phyloP scores from a whole-genome alignment of 2,329 filamentous ascomycete species.

The Alternaria gaisen region DNA sequence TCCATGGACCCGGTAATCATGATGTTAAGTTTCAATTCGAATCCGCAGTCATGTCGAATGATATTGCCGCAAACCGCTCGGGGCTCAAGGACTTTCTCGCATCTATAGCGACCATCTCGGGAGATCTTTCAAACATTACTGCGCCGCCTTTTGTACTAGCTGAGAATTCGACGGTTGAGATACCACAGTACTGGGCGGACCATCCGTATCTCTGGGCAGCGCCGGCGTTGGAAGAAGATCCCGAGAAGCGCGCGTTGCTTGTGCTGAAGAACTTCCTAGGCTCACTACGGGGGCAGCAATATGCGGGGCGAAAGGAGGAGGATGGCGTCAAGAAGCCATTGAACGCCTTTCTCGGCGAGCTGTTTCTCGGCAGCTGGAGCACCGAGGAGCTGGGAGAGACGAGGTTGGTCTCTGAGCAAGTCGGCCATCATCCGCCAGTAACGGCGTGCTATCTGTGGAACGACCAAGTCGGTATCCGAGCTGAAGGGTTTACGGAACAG shows the following conservation, averaged over 20 bases:
- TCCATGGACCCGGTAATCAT: not conserved
- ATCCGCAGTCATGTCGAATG: conserved; percentile 24
- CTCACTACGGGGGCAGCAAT: conserved; percentile 59
- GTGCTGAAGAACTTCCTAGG: conserved; percentile 61
- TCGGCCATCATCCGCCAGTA: conserved; percentile 58
- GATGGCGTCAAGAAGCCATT: conserved; percentile 61
- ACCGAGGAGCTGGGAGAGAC: conserved; percentile 51
- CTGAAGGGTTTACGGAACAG: conserved; percentile 58
- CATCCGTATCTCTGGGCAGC: conserved; percentile 57
- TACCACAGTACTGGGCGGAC: conserved; percentile 59
- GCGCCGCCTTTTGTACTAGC: conserved; percentile 58
- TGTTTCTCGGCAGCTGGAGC: conserved; percentile 54
- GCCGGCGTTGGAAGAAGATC: conserved; percentile 53
- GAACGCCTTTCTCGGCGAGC: conserved; percentile 60
- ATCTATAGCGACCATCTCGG: conserved; percentile 57
- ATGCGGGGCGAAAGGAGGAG: conserved; percentile 53
- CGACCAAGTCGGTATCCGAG: conserved; percentile 53
- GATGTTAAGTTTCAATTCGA: not conserved
- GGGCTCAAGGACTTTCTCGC: conserved; percentile 45
- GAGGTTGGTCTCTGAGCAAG: conserved; percentile 56
- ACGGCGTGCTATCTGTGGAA: conserved; percentile 60
- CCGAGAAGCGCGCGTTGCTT: conserved; percentile 54
- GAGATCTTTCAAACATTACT: conserved; percentile 58
- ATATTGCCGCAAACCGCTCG: conserved; percentile 42
- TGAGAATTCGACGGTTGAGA: conserved; percentile 56